These are phyloP conservation scores for Coemansia reversa DNA, from an alignment of 192 early-diverging fungal species.

Conservation along the genomic window DNA sequence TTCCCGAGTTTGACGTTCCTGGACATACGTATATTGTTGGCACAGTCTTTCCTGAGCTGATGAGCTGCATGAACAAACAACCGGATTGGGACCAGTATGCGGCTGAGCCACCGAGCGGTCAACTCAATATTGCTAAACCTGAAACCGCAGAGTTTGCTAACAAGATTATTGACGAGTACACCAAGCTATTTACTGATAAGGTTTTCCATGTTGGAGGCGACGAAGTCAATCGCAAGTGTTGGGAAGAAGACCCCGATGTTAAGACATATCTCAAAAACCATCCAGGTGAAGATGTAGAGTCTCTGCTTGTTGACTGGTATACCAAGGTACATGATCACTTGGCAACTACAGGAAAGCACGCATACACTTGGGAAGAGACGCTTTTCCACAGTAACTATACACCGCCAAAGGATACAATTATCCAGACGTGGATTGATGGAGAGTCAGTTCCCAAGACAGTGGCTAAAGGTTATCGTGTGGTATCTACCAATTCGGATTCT, in stretches of 20 bases:
- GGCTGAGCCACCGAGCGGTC: conserved; percentile 77
- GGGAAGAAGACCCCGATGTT: conserved; percentile 55
- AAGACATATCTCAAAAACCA: conserved; percentile 23
- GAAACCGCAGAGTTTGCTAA: conserved; percentile 66
- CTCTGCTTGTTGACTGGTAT: conserved; percentile 51
- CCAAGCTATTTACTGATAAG: conserved; percentile 66
- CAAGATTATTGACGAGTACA: conserved; percentile 66
- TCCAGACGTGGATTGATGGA: conserved; percentile 68
- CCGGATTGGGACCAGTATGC: conserved; percentile 63
- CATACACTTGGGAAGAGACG: conserved; percentile 82
- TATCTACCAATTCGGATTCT: conserved; percentile 59
- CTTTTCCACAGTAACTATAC: conserved; percentile 55
- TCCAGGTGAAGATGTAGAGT: conserved; percentile 28
- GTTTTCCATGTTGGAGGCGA: conserved; percentile 76
- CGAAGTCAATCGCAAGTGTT: conserved; percentile 73
- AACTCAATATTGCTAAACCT: conserved; percentile 68
- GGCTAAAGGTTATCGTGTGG: conserved; percentile 60
- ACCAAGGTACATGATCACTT: conserved; percentile 59
- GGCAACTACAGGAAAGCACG: conserved; percentile 56
- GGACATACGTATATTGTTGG: conserved; percentile 66
- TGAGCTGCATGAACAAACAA: conserved; percentile 61
- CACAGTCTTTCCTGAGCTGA: conserved; percentile 58
- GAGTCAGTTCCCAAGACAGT: conserved; percentile 56
- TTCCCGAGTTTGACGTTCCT: conserved; percentile 89
- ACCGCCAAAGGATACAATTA: conserved; percentile 59